Evolutionary conservation across 1,139 yeast species (phyloP).

Genomic region (Hyphopichia wangnamkhiaoensis): DNA sequence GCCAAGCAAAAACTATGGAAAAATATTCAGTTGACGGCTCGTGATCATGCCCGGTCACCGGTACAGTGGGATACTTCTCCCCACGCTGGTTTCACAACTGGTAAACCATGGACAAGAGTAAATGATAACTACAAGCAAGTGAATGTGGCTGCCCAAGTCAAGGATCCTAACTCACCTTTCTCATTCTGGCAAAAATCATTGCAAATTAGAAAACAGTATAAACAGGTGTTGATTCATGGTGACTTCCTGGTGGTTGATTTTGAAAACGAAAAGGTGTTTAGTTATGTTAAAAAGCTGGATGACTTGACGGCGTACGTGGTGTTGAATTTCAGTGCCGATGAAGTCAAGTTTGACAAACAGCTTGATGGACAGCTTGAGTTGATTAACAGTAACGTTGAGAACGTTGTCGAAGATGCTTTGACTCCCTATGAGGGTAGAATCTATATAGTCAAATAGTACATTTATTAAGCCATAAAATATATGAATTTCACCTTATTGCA

Average conservation of each 20-base stretch:
- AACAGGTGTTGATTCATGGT: conserved; percentile 51
- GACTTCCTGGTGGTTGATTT: conserved; percentile 40
- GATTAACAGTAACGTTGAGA: conserved; percentile 27
- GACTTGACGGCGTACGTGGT: conserved; percentile 38
- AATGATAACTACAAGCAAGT: conserved; percentile 51
- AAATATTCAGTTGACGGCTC: conserved; percentile 37
- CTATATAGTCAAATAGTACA: conserved; percentile 26
- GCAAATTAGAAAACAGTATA: conserved; percentile 44
- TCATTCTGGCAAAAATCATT: conserved; percentile 48
- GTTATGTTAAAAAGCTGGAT: conserved; percentile 32
- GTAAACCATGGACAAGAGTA: conserved; percentile 56
- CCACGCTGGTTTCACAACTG: conserved; percentile 52
- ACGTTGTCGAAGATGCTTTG: conserved; percentile 18
- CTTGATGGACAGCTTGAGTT: conserved; percentile 33
- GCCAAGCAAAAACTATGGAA: conserved; percentile 32
- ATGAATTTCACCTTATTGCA: too few species aligned
- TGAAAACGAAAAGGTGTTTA: conserved; percentile 39
- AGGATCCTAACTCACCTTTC: conserved; percentile 50
- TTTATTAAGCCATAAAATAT: too few species aligned
- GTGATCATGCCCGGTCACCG: conserved; percentile 62
- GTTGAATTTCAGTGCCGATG: conserved; percentile 44
- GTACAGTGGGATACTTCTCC: conserved; percentile 54
- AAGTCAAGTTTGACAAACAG: conserved; percentile 27
- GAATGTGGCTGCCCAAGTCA: conserved; percentile 48
- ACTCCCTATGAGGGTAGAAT: conserved; percentile 43